Evolutionary conservation across 257 asterid species (phyloP).

Genomic region (Buddleja alternifolia): DNA sequence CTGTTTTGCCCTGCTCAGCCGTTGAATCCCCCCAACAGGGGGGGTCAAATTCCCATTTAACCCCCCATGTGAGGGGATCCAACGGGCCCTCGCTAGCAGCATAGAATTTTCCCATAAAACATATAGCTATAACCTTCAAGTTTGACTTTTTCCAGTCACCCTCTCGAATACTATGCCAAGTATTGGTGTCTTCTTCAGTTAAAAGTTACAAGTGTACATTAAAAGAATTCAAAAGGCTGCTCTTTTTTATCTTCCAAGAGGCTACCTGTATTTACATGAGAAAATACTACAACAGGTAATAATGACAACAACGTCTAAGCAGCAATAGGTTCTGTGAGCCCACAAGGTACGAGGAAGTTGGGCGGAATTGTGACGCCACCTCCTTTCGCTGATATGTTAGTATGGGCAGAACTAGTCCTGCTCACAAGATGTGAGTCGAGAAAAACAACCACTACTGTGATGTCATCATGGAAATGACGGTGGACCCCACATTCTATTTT

Average conservation of each 20-base stretch:
- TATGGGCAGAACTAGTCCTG: constrained; percentile 50
- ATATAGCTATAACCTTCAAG: constrained; percentile 35
- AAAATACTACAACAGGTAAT: constrained; percentile 46
- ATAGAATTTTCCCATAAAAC: constrained; percentile 31
- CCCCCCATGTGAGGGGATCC: too few relatives aligned
- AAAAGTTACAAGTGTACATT: constrained; percentile 42
- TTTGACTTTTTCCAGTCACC: constrained; percentile 32
- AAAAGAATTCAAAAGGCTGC: constrained; percentile 43
- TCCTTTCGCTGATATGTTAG: constrained; percentile 55
- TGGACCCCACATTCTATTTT: constrained; percentile 70
- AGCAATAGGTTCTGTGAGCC: constrained; percentile 29
- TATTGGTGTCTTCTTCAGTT: constrained; percentile 42
- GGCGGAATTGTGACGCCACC: constrained; percentile 40
- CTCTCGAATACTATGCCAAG: constrained; percentile 38
- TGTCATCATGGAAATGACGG: constrained; percentile 75
- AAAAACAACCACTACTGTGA: constrained; percentile 59
- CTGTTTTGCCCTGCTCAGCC: too few relatives aligned
- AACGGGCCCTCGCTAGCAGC: too few relatives aligned
- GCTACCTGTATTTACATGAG: constrained; percentile 50
- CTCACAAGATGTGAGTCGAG: constrained; percentile 64
- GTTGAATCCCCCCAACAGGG: too few relatives aligned
- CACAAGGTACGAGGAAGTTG: constrained; percentile 37
- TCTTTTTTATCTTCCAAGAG: constrained; percentile 27
- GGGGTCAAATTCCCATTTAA: too few relatives aligned
- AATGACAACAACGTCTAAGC: constrained; percentile 27